Base-by-base conservation (phyloP, 2,329 filamentous ascomycete genomes). In the Pseudocercospora fuligena region DNA sequence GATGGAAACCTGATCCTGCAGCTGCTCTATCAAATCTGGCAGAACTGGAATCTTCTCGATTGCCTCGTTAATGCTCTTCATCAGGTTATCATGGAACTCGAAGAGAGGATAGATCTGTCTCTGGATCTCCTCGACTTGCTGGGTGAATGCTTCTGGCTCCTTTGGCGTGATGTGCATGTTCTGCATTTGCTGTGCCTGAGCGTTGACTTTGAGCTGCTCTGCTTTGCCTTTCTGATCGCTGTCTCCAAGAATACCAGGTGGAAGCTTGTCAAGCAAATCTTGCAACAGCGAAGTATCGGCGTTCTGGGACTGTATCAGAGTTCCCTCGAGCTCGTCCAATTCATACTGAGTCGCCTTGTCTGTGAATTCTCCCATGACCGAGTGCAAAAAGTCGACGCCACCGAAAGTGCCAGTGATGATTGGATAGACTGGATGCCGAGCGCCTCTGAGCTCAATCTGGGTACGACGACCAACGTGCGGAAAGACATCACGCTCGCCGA, bases 321-420 rank as follows among this genome's bases (percentile, higher is more conserved):
- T 90, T n/a, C 90, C 90, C 79, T 97, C 92, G 11, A 97, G 89
- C 74, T 93, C 90, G 75, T 96, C 88, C 63, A 98, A 89, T 77
- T 98, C 94, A 68, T 92, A 95, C 78, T 97, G 94, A 31, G 90
- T 94, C 67, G 94, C 84, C 82, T 97, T 97, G 80, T 97, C 94
- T 46, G 90, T 91, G 60, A 97, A 88, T 73, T 89, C 88, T 63
- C 88, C 88, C 71, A 88, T 92, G 31, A 97, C 93, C 0, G 92
- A 95, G 82, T 69, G 66, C 29, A 71, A 29, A 81, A 97, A 97
- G 76, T 97, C 94, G 14, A 97, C 94, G 69, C 94, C 94, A 68
- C 94, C 94, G 79, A 97, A 97, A 6, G 94, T 97, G 66, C 94
- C 94, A 1, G 94, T 97, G 53, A 97, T 86, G 68, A 94, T 82